Percentiles rank a stretch among this genome's conserved stretches.
These are phyloP conservation scores for Entomortierella beljakovae DNA, from an alignment of 192 early-diverging fungal genomes.

Conservation along the genomic window DNA sequence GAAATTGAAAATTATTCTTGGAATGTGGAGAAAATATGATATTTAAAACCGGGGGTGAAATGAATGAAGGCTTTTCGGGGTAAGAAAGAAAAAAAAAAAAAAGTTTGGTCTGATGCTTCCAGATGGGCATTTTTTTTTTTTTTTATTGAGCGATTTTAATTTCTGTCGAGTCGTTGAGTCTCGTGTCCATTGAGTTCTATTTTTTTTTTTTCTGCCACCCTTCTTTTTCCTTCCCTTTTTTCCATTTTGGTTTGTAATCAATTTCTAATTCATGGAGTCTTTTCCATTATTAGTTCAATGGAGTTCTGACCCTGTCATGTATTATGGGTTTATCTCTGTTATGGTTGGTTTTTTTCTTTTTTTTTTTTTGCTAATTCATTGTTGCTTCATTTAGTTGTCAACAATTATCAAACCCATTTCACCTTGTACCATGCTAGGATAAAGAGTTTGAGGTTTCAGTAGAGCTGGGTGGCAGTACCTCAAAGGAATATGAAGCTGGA, in stretches of 20 bases:
- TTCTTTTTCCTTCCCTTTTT: no score
- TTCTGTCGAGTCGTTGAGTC: neutral
- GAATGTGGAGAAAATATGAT: slow-evolving; percentile 22
- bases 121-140: neutral
- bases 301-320: slow-evolving; percentile 28
- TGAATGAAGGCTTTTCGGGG: neutral
- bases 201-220: no score
- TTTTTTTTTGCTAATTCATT: neutral
- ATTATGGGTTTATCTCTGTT: slow-evolving; percentile 42
- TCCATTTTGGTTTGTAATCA: no score
- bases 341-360: slow-evolving; percentile 20
- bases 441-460: slow-evolving; percentile 40
- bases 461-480: slow-evolving; percentile 4
- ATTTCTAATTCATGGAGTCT: slow-evolving; percentile 23
- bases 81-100: neutral
- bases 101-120: no score
- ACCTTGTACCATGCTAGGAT: slow-evolving; percentile 15
- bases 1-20: slow-evolving; percentile 23
- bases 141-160: neutral
- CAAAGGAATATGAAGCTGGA: neutral
- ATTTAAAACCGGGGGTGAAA: slow-evolving; percentile 46
- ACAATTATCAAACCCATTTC: neutral
- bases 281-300: slow-evolving; percentile 48
- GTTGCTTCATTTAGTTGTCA: neutral
- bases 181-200: no score